phyloP scores from a whole-genome alignment of 306 rosid genomes.

The Cucurbita maxima region DNA sequence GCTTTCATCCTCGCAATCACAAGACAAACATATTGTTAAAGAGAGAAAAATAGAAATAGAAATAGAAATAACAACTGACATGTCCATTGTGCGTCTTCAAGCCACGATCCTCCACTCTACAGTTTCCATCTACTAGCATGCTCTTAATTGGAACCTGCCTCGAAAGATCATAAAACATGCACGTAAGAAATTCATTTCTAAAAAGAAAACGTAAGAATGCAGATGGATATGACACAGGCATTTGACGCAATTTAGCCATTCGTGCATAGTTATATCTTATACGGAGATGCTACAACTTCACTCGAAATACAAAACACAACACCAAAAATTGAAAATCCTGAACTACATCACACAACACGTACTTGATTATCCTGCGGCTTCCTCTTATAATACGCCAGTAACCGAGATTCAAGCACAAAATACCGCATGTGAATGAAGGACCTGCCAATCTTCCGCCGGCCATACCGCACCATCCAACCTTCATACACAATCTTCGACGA shows the following conservation, averaged over 20 bases:
- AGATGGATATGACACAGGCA: not conserved
- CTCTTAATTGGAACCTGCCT: slow-evolving; percentile 83
- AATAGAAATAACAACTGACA: slow-evolving; percentile 40
- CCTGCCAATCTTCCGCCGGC: slow-evolving; percentile 90
- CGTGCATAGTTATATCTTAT: not conserved
- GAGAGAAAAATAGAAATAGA: slow-evolving; percentile 8
- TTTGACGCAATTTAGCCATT: not conserved
- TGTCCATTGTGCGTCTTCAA: slow-evolving; percentile 97
- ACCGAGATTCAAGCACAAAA: slow-evolving; percentile 86
- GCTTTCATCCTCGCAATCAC: not conserved
- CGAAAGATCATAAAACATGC: slow-evolving; percentile 7
- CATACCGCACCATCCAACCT: slow-evolving; percentile 99
- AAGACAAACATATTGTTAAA: not conserved
- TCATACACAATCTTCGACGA: slow-evolving; percentile 87
- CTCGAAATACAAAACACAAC: not conserved
- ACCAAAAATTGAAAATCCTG: not conserved
- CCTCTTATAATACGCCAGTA: slow-evolving; percentile 86
- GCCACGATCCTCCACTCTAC: slow-evolving; percentile 99
- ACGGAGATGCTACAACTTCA: not conserved
- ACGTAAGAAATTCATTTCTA: not conserved
- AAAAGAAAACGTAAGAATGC: not conserved
- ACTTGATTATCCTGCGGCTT: slow-evolving; percentile 96
- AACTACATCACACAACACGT: slow-evolving; percentile 1
- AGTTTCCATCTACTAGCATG: slow-evolving; percentile 80
- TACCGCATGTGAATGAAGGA: slow-evolving; percentile 94